Percentiles rank a stretch among this genome's conserved stretches.
phyloP scores from a whole-genome alignment of 1,139 yeast genomes.

The Suhomyces bribrorum region DNA sequence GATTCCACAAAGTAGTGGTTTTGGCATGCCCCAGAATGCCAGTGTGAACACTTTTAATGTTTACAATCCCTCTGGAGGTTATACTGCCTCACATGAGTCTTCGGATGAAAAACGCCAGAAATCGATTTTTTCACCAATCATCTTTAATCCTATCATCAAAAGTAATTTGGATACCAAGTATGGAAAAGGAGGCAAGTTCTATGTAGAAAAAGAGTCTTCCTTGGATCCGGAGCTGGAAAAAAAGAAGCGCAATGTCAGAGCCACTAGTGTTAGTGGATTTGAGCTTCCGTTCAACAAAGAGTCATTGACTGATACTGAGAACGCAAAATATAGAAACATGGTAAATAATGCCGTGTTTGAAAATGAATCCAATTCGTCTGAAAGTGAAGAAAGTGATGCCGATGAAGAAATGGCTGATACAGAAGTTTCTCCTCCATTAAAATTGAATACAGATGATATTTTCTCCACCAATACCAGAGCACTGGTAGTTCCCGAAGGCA shows the following conservation, averaged over 20 bases:
- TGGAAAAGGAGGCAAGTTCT: conserved; percentile 83
- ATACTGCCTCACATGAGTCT: background rate
- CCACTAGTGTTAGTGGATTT: conserved; percentile 45
- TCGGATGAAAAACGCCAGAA: conserved; percentile 14
- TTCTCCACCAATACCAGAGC: conserved; percentile 7
- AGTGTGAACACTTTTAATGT: background rate
- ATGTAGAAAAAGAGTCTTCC: conserved; percentile 47
- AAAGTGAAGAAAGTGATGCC: conserved; percentile 39
- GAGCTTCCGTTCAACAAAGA: conserved; percentile 18
- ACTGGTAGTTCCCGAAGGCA: background rate
- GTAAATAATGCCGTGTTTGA: conserved; percentile 1
- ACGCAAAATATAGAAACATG: background rate
- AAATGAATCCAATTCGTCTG: conserved; percentile 6
- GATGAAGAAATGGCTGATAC: conserved; percentile 31
- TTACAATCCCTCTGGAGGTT: background rate
- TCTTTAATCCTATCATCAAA: conserved; percentile 76
- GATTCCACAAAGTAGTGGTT: conserved; percentile 25
- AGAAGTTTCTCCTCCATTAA: conserved; percentile 30
- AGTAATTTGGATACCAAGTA: conserved; percentile 79
- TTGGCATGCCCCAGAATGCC: conserved; percentile 10
- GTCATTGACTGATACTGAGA: conserved; percentile 7
- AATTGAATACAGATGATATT: conserved; percentile 29
- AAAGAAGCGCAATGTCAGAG: conserved; percentile 30
- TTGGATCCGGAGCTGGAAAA: conserved; percentile 26
- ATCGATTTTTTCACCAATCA: conserved; percentile 77